Evolutionary conservation across 1,139 yeast genomes (phyloP), one percentile per base, ranked within the genome.

Genomic region (Debaryomyces psychrophilus): DNA sequence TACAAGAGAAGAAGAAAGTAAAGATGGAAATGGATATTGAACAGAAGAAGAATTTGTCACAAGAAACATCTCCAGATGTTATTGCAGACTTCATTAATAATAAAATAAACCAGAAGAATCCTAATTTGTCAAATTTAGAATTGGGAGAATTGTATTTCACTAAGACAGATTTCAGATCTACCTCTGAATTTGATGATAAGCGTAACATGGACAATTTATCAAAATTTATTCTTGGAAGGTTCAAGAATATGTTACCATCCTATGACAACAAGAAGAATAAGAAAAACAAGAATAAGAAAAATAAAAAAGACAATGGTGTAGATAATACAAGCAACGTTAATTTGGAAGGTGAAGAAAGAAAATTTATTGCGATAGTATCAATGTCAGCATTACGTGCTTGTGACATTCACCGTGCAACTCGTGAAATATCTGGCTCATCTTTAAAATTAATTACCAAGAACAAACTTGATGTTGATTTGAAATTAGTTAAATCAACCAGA

Each of bases 321-420:
- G 25, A 14, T 14, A 23, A 8, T 4, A 22, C 36, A 15, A 18
- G 8, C 5, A 20, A 35, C 23, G 57, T 50, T 17, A 49, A 48
- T 17, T 20, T 51, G 45, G 37, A 38, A n/a, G 31, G 40, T 5
- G 65, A 62, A 8, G 69, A 68, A 38, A 61, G 80, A 40, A 74
- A 76, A 51, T 79, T 75, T 54, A 65, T 85, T 17, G 71, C 85
- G n/a, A 67, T 85, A 2, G 62, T 87, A 14, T 78, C 88, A 4
- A 77, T 81, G 75, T 85, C 90, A 0, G 92, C 92, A 0, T 65
- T 85, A 20, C 71, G 93, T 48, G 89, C 86, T 1, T 86, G 93
- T 65, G 92, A 86, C 56, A 74, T 84, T 2, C 82, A 81, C 58
- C 72, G 93, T 46, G 82, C 85, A 1, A 77, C 84, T 8, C 75